These are phyloP conservation scores for Gossypium davidsonii DNA, from an alignment of 441 rosid genomes.

Conservation along the genomic window DNA sequence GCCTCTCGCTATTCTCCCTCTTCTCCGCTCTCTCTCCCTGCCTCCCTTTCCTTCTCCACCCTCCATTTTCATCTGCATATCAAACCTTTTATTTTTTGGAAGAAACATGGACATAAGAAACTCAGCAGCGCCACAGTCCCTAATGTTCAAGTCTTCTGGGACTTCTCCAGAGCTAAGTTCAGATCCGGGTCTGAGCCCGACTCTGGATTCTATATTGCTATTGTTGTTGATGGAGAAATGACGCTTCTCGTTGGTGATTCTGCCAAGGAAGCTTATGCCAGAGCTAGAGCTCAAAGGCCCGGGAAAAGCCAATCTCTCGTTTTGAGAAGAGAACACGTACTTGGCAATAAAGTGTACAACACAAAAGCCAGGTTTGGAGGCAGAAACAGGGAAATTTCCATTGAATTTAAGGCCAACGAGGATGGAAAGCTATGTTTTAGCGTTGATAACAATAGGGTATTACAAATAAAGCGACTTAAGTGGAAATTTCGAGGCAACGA, in stretches of 20 bases:
- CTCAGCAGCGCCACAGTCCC: constrained; percentile 22
- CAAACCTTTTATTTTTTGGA: constrained; percentile 68
- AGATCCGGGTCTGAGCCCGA: constrained; percentile 73
- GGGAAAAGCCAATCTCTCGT: constrained; percentile 43
- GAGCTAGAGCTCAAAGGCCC: constrained; percentile 34
- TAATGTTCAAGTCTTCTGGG: constrained; percentile 62
- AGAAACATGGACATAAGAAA: constrained; percentile 55
- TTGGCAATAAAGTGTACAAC: constrained; percentile 51
- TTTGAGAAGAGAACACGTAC: constrained; percentile 68
- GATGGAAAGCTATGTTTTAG: constrained; percentile 55
- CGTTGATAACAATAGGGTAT: constrained; percentile 48
- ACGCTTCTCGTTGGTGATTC: constrained; percentile 65
- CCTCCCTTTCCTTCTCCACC: constrained; percentile 40
- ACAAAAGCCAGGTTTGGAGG: constrained; percentile 71
- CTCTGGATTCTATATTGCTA: constrained; percentile 72
- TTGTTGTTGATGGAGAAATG: constrained; percentile 56
- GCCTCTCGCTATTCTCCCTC: constrained; percentile 22
- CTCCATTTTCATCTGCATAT: constrained; percentile 58
- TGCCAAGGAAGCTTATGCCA: constrained; percentile 46
- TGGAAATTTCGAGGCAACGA: constrained; percentile 95
- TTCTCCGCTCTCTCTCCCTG: constrained; percentile 44
- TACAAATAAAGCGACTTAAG: constrained; percentile 61
- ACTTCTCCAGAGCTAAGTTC: constrained; percentile 62
- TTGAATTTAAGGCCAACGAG: constrained; percentile 53
- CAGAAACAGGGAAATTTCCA: constrained; percentile 48